Conservation (phyloP, 2,329 filamentous ascomycete genomes). For the Diaporthe ampelina region DNA sequence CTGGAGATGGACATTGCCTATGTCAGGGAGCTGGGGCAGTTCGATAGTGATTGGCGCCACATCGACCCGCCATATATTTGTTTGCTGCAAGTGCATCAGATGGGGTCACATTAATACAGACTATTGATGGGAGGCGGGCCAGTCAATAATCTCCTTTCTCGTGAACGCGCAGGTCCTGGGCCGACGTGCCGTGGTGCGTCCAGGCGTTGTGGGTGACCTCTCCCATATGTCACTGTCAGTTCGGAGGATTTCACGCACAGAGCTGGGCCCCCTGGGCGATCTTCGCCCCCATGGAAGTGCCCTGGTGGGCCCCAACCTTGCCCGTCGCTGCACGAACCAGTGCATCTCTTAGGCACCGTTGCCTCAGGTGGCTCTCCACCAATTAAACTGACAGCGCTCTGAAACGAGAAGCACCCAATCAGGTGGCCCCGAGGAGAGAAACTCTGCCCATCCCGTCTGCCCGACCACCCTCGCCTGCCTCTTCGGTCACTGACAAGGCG, state of each 20-base stretch:
- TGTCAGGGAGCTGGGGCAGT: conserved; percentile 30
- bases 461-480: conserved; percentile 25
- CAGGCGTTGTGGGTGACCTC: conserved; percentile 30
- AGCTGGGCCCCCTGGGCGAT: conserved; percentile 34
- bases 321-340: conserved; percentile 31
- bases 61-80: conserved; percentile 33
- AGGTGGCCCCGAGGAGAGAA: conserved; percentile 20
- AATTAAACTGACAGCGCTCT: conserved; percentile 39
- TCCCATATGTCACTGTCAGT: conserved; percentile 35
- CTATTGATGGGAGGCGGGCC: conserved; percentile 28
- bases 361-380: conserved; percentile 36
- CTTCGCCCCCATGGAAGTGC: conserved; percentile 34
- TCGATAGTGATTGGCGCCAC: conserved; percentile 32
- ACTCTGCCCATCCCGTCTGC: conserved; percentile 31
- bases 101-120: conserved; percentile 33
- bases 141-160: conserved; percentile 29
- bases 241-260: conserved; percentile 24
- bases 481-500: conserved; percentile 33
- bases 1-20: conserved; percentile 33
- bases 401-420: conserved; percentile 39
- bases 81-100: conserved; percentile 35
- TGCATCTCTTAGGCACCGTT: conserved; percentile 29
- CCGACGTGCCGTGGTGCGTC: conserved; percentile 34
- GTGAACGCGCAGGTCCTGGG: conserved; percentile 33
- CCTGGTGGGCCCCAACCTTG: conserved; percentile 27